Base-by-base conservation (phyloP, 176 grass and related monocot genomes). In the Cenchrus purpureus region DNA sequence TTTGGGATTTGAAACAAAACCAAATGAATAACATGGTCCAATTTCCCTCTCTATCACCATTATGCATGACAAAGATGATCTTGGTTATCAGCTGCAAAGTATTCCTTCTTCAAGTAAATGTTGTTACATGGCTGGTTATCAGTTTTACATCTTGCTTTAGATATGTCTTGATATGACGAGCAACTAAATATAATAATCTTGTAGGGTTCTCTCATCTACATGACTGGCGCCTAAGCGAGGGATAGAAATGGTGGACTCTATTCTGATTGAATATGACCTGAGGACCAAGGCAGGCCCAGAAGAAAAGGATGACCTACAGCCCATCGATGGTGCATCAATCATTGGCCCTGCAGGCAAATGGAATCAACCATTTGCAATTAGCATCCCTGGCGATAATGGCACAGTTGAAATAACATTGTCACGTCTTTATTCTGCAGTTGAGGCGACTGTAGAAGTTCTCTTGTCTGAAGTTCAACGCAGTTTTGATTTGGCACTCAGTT, bases 231-330 rank as follows among this genome's bases (percentile, higher is more conserved):
- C 42, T 70, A 70, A 46, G 42, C 68, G 68, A 46, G 68, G 67
- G 68, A 70, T 70, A 70, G 68, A 70, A 8, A 70, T 70, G 42
- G 10, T 46, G 17, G 42, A 46, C 42, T 9, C 12, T 70, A 46
- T 0, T 46, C 68, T 70, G 44, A 46, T 70, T 17, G 42, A 70
- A 70, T 70, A 70, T 70, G 68, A 70, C 68, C 20, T 70, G 68
- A 70, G 42, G 68, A 11, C 46, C 19, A 70, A 70, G 68, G 46
- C 68, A 70, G 42, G 19, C 2, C 17, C n/a, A 46, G 68, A 70
- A n/a, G 68, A 46, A 46, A 46, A 70, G 40, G 11, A 70, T 22
- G 68, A 70, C 68, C 68, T 70, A 70, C 68, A 70, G 19, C 68
- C 46, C 17, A 70, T 49, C 19, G 68, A 71, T 71, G 68, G 68